Evolutionary conservation across 345 rosid genomes (phyloP), one percentile per base, ranked within the genome.

Genomic region (Crucihimalaya himalaica): DNA sequence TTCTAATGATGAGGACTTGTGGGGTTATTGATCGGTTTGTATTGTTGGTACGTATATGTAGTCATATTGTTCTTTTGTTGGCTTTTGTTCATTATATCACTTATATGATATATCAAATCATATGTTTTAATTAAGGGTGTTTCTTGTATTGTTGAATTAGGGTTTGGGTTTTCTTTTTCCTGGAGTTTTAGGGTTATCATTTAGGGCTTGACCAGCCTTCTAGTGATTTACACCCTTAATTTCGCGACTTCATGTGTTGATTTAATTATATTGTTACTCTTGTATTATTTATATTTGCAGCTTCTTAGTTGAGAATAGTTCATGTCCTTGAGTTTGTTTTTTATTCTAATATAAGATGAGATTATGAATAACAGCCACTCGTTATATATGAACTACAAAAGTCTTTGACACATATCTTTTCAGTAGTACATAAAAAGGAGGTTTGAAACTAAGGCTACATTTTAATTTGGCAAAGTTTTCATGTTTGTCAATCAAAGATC

Each of bases 1-100:
- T 72, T 82, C 85, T 0, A 85, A 85, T 54, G 90, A 79, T 42
- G 97, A 85, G 47, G 85, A 85, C 65, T 79, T 93, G 19, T 93
- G 98, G 98, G 86, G 87, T 67, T 86, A 88, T 67, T 75, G 45
- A 75, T 12, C 16, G 27, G 25, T 39, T 37, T 56, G 67, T 58
- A 45, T 59, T 47, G 32, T 65, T 27, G n/a, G n/a, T 28, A 15
- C 42, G 14, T 74, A 32, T 66, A 28, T 51, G 55, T 7, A 40
- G 19, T 40, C 28, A 67, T 28, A 32, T 21, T n/a, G 45, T 54
- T 68, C 5, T 42, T 73, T 45, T 45, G 53, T 6, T 34, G 13
- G 2, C 15, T 66, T 7, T 37, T 34, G 5, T 14, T 64, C 5
- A 6, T 64, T 63, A 43, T 55, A 29, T 29, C 63, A 42, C 32